Evolutionary conservation across 768 basidiomycete species (phyloP).

Genomic region (Amanita molliuscula): DNA sequence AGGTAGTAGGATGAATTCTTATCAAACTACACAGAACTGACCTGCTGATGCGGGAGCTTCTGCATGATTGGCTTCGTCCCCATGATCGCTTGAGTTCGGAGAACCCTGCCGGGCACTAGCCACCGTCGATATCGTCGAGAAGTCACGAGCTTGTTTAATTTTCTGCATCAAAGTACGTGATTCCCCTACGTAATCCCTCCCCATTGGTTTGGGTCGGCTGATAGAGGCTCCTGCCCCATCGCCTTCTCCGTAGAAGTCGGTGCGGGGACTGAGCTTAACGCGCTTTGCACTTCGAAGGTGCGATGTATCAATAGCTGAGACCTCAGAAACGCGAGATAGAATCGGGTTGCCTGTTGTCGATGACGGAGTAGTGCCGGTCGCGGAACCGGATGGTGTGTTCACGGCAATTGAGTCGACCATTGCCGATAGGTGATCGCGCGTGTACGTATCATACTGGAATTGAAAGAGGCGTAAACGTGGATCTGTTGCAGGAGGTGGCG

Average conservation of each 20-base stretch:
- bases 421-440: constrained; percentile 86
- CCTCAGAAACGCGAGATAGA: constrained; percentile 39
- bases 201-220: constrained; percentile 33
- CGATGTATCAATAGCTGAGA: constrained; percentile 29
- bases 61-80: constrained; percentile 6
- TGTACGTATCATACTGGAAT: constrained; percentile 94
- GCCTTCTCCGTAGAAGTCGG: constrained; percentile 46
- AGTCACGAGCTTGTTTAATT: constrained; percentile 69
- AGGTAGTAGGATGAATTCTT: not conserved
- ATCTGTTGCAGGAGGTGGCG: constrained; percentile 39
- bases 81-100: constrained; percentile 5
- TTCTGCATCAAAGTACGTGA: constrained; percentile 70
- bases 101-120: constrained; percentile 26
- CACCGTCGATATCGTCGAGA: constrained; percentile 63
- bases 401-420: constrained; percentile 93
- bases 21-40: constrained; percentile 6
- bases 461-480: constrained; percentile 81
- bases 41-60: constrained; percentile 13
- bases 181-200: constrained; percentile 71
- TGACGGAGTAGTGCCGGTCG: constrained; percentile 32
- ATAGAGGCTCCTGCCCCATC: constrained; percentile 35
- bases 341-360: constrained; percentile 34
- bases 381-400: constrained; percentile 55
- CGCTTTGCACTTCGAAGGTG: constrained; percentile 71
- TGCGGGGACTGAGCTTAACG: constrained; percentile 63